Conservation (phyloP, 306 rosid species). For the Casuarina glauca region DNA sequence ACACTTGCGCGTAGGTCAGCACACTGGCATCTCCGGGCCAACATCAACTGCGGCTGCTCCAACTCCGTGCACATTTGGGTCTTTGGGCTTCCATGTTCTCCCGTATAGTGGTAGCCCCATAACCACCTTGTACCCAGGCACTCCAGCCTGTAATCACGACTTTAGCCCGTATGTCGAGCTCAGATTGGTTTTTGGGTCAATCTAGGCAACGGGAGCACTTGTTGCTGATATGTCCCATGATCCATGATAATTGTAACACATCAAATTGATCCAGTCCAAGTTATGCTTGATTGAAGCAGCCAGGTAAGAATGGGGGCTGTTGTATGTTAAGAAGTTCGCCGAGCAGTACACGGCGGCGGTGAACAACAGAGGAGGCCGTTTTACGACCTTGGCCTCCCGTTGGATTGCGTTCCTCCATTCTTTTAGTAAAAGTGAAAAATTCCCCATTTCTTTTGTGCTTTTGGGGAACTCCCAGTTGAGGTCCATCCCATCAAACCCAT, state of each 20-base stretch:
- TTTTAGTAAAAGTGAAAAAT: constrained; percentile 34
- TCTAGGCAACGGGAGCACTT: constrained; percentile 44
- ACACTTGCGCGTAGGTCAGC: constrained; percentile 22
- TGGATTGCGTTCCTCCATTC: constrained; percentile 43
- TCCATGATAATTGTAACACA: constrained; percentile 62
- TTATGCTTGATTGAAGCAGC: constrained; percentile 34
- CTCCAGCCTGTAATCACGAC: constrained; percentile 63
- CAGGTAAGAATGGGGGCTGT: constrained; percentile 38
- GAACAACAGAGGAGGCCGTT: constrained; percentile 46
- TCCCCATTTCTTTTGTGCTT: constrained; percentile 39
- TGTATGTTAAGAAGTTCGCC: constrained; percentile 22
- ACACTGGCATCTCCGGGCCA: constrained; percentile 60
- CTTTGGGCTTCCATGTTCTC: constrained; percentile 53
- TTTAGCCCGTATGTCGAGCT: constrained; percentile 46
- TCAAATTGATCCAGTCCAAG: constrained; percentile 64
- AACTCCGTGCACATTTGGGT: constrained; percentile 35
- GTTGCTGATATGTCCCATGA: constrained; percentile 37
- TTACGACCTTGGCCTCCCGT: constrained; percentile 25
- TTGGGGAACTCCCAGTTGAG: constrained; percentile 79
- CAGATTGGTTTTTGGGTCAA: constrained; percentile 42
- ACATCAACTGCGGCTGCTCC: constrained; percentile 46
- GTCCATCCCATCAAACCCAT: constrained; percentile 65
- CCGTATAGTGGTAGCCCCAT: constrained; percentile 73
- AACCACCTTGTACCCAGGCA: constrained; percentile 31
- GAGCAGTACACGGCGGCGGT: constrained; percentile 72